These are phyloP conservation scores for Afroboletus lepidellus DNA, from an alignment of 1,284 basidiomycete genomes.

Conservation along the genomic window DNA sequence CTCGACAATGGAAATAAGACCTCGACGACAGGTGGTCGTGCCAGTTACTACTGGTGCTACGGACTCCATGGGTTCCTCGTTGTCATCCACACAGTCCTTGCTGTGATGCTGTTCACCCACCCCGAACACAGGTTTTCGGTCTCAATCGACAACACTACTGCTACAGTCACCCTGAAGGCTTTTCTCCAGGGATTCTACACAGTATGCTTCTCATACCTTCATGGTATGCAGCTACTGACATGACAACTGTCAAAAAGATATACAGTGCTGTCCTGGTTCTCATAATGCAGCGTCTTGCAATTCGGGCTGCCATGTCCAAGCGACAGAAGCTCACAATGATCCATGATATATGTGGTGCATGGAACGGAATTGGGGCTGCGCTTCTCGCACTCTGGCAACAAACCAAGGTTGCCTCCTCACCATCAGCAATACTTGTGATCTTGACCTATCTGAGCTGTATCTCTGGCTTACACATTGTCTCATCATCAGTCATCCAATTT, in stretches of 20 bases:
- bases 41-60: neutral
- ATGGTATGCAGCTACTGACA: no score
- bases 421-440: neutral
- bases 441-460: conserved; percentile 14
- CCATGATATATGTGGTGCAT: conserved; percentile 19
- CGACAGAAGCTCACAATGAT: conserved; percentile 15
- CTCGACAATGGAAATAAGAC: no score
- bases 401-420: conserved; percentile 3
- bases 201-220: neutral
- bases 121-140: conserved; percentile 5
- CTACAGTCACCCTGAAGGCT: neutral
- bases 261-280: neutral
- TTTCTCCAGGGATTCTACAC: conserved; percentile 10
- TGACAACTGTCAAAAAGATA: conserved; percentile 2
- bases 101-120: neutral
- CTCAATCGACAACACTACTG: neutral
- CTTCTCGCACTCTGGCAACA: conserved; percentile 18
- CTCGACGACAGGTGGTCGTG: neutral
- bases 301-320: neutral
- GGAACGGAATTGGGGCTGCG: conserved; percentile 22
- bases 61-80: neutral
- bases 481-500: conserved; percentile 22
- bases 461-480: conserved; percentile 18
- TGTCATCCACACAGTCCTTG: neutral
- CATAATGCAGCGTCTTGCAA: conserved; percentile 2